These are phyloP conservation scores for Pinus albicaulis DNA, from an alignment of 75 land plant genomes.

Conservation along the genomic window DNA sequence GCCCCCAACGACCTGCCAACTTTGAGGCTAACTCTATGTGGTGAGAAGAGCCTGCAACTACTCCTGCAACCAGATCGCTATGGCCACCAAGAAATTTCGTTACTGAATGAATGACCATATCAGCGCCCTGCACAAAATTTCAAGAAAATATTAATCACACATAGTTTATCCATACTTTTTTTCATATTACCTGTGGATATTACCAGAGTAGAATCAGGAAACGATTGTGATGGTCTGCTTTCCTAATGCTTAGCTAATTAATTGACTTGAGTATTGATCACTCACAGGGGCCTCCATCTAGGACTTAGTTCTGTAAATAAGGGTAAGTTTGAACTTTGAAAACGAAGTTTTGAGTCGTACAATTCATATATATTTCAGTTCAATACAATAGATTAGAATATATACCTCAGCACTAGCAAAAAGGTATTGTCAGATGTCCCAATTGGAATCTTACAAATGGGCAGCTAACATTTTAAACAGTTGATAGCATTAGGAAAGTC, in stretches of 20 bases:
- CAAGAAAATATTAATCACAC: not conserved
- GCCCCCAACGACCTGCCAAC: conserved; percentile 28
- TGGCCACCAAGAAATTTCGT: conserved; percentile 34
- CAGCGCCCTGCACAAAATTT: conserved; percentile 23
- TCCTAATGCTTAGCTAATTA: not conserved
- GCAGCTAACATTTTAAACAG: not conserved
- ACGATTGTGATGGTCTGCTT: not conserved
- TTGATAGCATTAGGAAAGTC: not conserved
- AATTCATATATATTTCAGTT: not conserved
- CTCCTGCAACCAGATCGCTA: conserved; percentile 30
- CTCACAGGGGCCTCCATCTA: not conserved
- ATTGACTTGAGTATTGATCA: not conserved
- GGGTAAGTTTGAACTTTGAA: not conserved
- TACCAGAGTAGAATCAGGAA: not conserved
- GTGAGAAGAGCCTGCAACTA: conserved; percentile 18
- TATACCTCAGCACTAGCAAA: not conserved
- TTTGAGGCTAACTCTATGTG: conserved; percentile 8
- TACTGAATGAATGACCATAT: conserved; percentile 30
- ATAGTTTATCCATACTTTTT: not conserved
- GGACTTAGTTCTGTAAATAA: not conserved
- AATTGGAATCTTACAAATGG: not conserved
- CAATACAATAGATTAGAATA: not conserved
- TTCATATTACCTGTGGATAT: not conserved
- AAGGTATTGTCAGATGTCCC: not conserved
- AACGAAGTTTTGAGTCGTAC: not conserved